These are phyloP conservation scores for Rhizodiscina lignyota DNA, from an alignment of 495 filamentous ascomycete genomes.

Conservation along the genomic window DNA sequence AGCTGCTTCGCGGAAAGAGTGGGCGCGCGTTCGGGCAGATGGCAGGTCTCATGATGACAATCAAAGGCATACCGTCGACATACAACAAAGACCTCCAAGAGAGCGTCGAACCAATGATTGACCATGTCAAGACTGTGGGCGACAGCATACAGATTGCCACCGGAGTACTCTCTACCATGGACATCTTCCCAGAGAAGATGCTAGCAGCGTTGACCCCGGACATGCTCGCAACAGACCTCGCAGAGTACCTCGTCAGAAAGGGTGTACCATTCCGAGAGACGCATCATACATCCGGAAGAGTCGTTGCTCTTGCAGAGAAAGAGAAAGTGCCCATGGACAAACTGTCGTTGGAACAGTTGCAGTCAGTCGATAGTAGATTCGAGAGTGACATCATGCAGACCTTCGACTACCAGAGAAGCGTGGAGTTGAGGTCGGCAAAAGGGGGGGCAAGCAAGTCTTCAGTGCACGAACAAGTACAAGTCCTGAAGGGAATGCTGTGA, in stretches of 20 bases:
- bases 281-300: slow-evolving; percentile 74
- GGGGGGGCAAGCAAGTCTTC: slow-evolving; percentile 66
- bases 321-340: slow-evolving; percentile 58
- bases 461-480: slow-evolving; percentile 63
- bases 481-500: slow-evolving; percentile 41
- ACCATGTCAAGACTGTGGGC: slow-evolving; percentile 71
- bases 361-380: slow-evolving; percentile 60
- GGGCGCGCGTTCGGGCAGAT: slow-evolving; percentile 78
- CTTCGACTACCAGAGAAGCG: slow-evolving; percentile 75
- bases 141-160: slow-evolving; percentile 80
- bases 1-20: slow-evolving; percentile 75
- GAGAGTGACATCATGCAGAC: slow-evolving; percentile 53
- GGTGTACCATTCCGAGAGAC: slow-evolving; percentile 70
- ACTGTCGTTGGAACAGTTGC: slow-evolving; percentile 50
- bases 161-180: slow-evolving; percentile 52
- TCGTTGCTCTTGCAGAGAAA: slow-evolving; percentile 62
- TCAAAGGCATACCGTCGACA: slow-evolving; percentile 76
- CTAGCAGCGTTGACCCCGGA: slow-evolving; percentile 52
- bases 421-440: slow-evolving; percentile 65
- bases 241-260: slow-evolving; percentile 83
- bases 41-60: slow-evolving; percentile 72
- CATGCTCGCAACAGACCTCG: slow-evolving; percentile 48
- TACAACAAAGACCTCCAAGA: slow-evolving; percentile 97
- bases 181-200: slow-evolving; percentile 60
- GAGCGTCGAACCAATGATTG: slow-evolving; percentile 71